Evolutionary conservation across 2,329 filamentous ascomycete genomes (phyloP).

Genomic region (Drechslerella dactyloides): DNA sequence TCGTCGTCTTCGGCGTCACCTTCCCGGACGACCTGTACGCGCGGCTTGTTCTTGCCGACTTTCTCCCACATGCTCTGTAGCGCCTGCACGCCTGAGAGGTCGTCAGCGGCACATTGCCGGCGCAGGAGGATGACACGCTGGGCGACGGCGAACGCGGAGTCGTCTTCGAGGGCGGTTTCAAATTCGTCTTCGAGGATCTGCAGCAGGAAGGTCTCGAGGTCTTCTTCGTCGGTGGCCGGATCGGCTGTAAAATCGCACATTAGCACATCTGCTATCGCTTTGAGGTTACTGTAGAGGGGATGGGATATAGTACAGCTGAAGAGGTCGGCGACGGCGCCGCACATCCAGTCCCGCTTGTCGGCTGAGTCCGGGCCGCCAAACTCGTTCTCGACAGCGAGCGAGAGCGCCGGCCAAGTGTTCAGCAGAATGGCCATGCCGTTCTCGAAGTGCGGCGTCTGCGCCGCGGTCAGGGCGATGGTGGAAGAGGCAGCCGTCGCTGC

Average conservation of each 20-base stretch:
- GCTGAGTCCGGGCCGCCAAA: constrained; percentile 84
- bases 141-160: constrained; percentile 77
- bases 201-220: constrained; percentile 82
- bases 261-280: no score
- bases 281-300: constrained; percentile 32
- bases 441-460: constrained; percentile 74
- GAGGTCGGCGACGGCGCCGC: constrained; percentile 81
- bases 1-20: constrained; percentile 64
- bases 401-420: constrained; percentile 85
- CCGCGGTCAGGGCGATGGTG: constrained; percentile 55
- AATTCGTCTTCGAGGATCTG: constrained; percentile 97
- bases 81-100: constrained; percentile 62
- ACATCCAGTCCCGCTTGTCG: constrained; percentile 97
- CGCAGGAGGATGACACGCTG: constrained; percentile 73
- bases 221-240: constrained; percentile 72
- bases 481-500: constrained; percentile 12
- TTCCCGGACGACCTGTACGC: constrained; percentile 66
- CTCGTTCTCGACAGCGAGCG: constrained; percentile 81
- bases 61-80: constrained; percentile 70
- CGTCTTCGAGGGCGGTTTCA: constrained; percentile 89
- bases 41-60: constrained; percentile 59
- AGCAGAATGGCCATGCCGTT: constrained; percentile 83
- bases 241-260: constrained; percentile 56
- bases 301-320: constrained; percentile 62
- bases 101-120: constrained; percentile 66